Evolutionary conservation across 805 yeast species (phyloP), one percentile per base, ranked within the genome.

Genomic region (Wickerhamiella galacta): DNA sequence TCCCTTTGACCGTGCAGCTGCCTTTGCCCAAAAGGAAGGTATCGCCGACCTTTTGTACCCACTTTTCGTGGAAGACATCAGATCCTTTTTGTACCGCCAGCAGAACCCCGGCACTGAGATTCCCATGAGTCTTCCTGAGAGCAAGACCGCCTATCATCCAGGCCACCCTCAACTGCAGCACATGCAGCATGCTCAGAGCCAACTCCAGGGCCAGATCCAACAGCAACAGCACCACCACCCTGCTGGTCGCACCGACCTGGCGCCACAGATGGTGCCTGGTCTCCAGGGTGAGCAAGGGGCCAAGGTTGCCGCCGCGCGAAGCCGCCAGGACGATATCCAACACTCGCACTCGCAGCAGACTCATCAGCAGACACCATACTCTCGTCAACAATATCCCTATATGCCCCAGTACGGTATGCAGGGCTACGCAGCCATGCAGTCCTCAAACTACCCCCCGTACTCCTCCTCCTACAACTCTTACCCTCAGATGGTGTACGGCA

Each of bases 1-100:
- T 38, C 92, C 93, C 2, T 77, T 77, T 47, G 90, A 78, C 40
- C 62, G 90, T 29, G 93, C 93, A 1, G 59, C 70, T 24, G 75
- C 78, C 20, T 73, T 79, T 71, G 92, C 92, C 8, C 75, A 74
- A 45, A 60, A 76, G 34, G 92, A 80, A 48, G 75, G 77, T 20
- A 76, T 76, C 37, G 72, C 68, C n/a, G 82, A 74, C 43, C 48
- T 64, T 18, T 60, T 76, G 35, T 75, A 70, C 47, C 83, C 83
- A 3, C 60, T 76, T 28, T 74, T 76, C 51, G 87, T 78, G 23
- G 66, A 78, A 37, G 85, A 79, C 49, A 74, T 78, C 24, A 36
- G 40, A 26, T 28, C 36, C n/a, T 39, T 29, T 32, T 28, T 37
- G 23, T 37, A 34, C 34, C 38, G 41, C 28, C 37, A 34, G 32